phyloP scores from a whole-genome alignment of 306 rosid genomes.

The Delonix regia region DNA sequence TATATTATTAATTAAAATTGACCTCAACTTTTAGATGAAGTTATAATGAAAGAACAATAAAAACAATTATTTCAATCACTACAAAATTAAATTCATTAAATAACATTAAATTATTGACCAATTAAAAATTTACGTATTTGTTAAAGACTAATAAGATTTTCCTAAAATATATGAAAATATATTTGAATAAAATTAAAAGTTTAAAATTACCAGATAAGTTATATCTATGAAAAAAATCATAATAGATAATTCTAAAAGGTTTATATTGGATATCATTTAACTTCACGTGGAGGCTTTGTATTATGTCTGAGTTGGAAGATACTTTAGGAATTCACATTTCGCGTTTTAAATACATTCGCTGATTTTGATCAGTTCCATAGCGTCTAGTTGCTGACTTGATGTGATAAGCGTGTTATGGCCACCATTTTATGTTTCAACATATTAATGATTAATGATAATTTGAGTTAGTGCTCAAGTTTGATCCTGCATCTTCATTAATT shows the following conservation, averaged over 20 bases:
- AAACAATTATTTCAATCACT: too few species aligned
- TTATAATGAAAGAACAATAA: too few species aligned
- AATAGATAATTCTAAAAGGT: background rate
- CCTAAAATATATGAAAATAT: too few species aligned
- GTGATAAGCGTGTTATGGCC: background rate
- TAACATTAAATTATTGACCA: too few species aligned
- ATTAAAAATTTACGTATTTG: background rate
- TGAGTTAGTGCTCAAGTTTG: background rate
- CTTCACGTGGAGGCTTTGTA: background rate
- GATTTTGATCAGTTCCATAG: background rate
- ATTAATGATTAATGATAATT: background rate
- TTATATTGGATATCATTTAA: background rate
- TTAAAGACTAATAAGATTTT: background rate
- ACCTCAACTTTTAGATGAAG: too few species aligned
- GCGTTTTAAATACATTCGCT: background rate
- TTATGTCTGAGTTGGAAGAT: background rate
- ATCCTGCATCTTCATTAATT: too few species aligned
- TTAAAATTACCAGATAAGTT: too few species aligned
- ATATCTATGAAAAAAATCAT: background rate
- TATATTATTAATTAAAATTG: too few species aligned
- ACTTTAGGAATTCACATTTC: background rate
- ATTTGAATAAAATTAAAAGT: too few species aligned
- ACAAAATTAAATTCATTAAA: background rate
- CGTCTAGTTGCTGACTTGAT: background rate
- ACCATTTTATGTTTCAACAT: background rate